Base-by-base conservation (phyloP, 1,284 basidiomycete species). In the Athelia sp. region DNA sequence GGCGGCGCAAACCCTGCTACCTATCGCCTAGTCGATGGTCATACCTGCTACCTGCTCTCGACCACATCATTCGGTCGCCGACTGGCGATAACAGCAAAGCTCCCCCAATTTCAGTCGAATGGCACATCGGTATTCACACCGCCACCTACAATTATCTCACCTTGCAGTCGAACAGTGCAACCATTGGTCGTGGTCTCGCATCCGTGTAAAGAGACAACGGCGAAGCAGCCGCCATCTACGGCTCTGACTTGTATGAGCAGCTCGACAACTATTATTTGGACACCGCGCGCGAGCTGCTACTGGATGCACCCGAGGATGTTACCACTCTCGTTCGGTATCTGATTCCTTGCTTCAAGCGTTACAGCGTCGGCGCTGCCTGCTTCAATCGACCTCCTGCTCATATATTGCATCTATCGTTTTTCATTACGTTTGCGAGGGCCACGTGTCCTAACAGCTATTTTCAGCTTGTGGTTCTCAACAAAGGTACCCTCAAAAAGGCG, bases 71-170 rank as follows among this genome's bases (percentile, higher is more conserved):
- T 50, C 81, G 82, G 55, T 77, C 78, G 21, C 75, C 84, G n/a
- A 81, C 82, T 59, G 71, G 73, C 54, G 56, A 70, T 42, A 64
- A 68, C 53, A 85, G 81, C 59, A 40, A 40, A 21, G 79, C 84
- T 4, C 85, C 86, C 29, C 67, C 81, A 13, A 81, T 89, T 58
- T 84, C 87, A 55, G 75, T 84, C 52, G 75, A 71, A 21, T 85
- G 84, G 57, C 85, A 87, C 59, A 79, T 84, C 63, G 83, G 84
- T 50, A 82, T 89, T 43, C 84, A 88, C 65, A 85, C 86, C 19
- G 82, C 84, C 22, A 81, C 81, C 49, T 89, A 88, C 72, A 86
- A 87, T 69, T 88, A 87, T 75, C 86, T 87, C 63, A 84, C 83
- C 45, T 63, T 78, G 17, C 76, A 82, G 63, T 76, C 73, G 53